Evolutionary conservation across 441 rosid genomes (phyloP), one percentile per base, ranked within the genome.

Genomic region (Corymbia calophylla): DNA sequence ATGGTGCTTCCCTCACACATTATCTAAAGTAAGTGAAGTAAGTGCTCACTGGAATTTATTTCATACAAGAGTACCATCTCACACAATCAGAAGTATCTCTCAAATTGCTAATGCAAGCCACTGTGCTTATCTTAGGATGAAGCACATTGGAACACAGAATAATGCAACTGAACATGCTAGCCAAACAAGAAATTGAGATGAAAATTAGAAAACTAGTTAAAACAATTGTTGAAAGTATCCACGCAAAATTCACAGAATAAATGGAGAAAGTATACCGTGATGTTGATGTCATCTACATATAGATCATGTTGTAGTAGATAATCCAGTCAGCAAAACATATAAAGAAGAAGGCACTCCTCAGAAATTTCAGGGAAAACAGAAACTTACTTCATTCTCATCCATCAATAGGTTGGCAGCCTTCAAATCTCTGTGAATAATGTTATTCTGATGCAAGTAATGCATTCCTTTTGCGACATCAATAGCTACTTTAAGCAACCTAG

Each of bases 381-480:
- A 82, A 58, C 92, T 90, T 91, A 96, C 97, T 87, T 94, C 97
- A 91, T 96, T 93, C 91, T 95, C 97, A 93, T 95, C 97, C 96
- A 96, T 96, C 68, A 96, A 90, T 87, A 96, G 95, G 92, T 96
- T 95, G 87, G 97, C 97, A 90, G 97, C 96, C 90, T 96, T 96
- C 92, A 95, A 93, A 92, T 95, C 97, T 92, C 97, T 91, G 89
- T 95, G 97, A 91, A 96, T 95, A 89, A 96, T 96, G 93, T 95
- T 93, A 89, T 94, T 96, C 88, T 95, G 96, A 92, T 96, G 97
- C 90, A 96, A 92, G 91, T 96, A 96, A 93, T 93, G 91, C 97
- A 96, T 96, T 92, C 97, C 97, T 91, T 96, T 96, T 91, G 95
- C 94, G 77, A 96, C 94, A 92, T 96, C 97, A 64, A 95, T 94